Conservation (phyloP, 306 rosid species). For the Casuarina glauca region DNA sequence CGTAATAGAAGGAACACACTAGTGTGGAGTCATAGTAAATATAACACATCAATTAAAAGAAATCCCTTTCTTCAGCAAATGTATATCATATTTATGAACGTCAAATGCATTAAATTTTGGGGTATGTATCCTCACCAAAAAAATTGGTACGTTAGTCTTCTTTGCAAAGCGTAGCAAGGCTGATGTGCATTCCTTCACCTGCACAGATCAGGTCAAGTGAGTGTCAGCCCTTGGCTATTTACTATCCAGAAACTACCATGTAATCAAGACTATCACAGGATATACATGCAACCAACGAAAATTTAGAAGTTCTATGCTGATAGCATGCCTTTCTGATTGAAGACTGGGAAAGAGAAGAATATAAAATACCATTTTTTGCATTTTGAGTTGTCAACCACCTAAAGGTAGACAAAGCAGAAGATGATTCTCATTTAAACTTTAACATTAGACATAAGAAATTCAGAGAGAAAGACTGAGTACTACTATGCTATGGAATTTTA, state of each 20-base stretch:
- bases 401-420: constrained; percentile 8
- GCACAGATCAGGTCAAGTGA: constrained; percentile 31
- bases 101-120: neutral
- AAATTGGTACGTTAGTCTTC: constrained; percentile 69
- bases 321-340: constrained; percentile 2
- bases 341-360: constrained; percentile 1
- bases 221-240: constrained; percentile 17
- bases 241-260: constrained; percentile 17
- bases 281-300: constrained; percentile 17
- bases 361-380: constrained; percentile 7
- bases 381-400: constrained; percentile 15
- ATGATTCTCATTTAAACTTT: neutral
- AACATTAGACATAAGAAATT: constrained; percentile 14
- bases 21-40: neutral
- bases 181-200: constrained; percentile 92
- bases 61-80: neutral
- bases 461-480: constrained; percentile 1
- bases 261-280: constrained; percentile 1
- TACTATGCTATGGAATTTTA: neutral
- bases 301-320: constrained; percentile 14
- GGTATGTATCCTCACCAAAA: constrained; percentile 57
- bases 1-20: neutral
- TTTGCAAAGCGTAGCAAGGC: constrained; percentile 86
- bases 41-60: neutral
- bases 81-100: neutral